phyloP scores from a whole-genome alignment of 2,329 filamentous ascomycete species.

The Botrytis squamosa region DNA sequence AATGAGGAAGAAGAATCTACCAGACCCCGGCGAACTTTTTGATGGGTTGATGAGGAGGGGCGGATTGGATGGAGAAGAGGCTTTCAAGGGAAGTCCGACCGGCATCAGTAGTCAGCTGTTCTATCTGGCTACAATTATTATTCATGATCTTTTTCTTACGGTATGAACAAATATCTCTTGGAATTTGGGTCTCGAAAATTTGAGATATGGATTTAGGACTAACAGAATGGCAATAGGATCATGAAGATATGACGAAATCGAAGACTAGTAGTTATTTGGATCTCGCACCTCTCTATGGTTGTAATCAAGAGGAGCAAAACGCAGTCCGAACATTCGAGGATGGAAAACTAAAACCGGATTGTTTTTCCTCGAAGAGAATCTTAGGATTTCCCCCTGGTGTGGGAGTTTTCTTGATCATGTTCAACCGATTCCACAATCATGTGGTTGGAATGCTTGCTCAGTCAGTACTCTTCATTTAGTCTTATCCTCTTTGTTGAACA shows the following conservation, averaged over 20 bases:
- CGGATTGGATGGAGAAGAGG: not conserved
- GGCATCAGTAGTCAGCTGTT: slow-evolving; percentile 48
- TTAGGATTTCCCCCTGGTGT: slow-evolving; percentile 71
- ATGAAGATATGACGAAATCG: slow-evolving; percentile 14
- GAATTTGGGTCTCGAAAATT: not conserved
- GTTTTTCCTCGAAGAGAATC: slow-evolving; percentile 68
- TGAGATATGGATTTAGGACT: not conserved
- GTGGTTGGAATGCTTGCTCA: slow-evolving; percentile 73
- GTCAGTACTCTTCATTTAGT: slow-evolving; percentile 26
- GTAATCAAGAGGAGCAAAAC: slow-evolving; percentile 36
- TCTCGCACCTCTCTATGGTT: slow-evolving; percentile 46
- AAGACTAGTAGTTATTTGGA: slow-evolving; percentile 45
- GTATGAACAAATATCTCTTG: not conserved
- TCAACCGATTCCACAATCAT: slow-evolving; percentile 76
- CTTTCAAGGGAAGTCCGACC: slow-evolving; percentile 38
- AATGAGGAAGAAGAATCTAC: slow-evolving; percentile 56
- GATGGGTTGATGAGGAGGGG: slow-evolving; percentile 58
- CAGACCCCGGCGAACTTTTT: slow-evolving; percentile 62
- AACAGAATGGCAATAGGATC: not conserved
- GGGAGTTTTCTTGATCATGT: slow-evolving; percentile 71
- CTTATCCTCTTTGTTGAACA: not conserved
- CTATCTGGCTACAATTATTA: slow-evolving; percentile 51
- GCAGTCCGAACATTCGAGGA: slow-evolving; percentile 58
- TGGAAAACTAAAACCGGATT: slow-evolving; percentile 70
- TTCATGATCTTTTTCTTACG: slow-evolving; percentile 48